Base-by-base conservation (phyloP, 192 early-diverging fungal species). In the Backusella morwellensis region DNA sequence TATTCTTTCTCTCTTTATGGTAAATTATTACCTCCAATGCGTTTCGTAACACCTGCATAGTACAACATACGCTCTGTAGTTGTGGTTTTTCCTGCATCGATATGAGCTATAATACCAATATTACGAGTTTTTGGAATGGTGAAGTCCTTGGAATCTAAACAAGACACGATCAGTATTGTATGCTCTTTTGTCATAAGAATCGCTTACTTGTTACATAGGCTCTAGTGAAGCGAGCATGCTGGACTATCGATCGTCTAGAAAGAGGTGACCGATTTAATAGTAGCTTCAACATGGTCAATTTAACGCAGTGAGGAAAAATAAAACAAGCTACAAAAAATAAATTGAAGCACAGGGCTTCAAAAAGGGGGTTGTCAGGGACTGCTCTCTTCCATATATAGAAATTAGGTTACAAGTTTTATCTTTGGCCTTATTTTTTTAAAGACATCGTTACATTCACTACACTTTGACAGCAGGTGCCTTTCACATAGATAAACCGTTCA, bases 21-120 rank as follows among this genome's bases (percentile, higher is more conserved):
- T 50, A 50, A 21, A 50, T 7, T 19, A 19, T 66, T 82, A 93
- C 95, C 90, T 70, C 97, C 97, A 63, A 97, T 94, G 2, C 86
- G 81, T 68, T 91, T 90, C 1, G 96, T 98, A 63, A 94, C 93
- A 26, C 97, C 96, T 4, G 95, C 93, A 85, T 98, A 98, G 81
- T 93, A 95, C 6, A 99, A 90, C 94, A 99, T 98, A 8, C 97
- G 92, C 78, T 99, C 97, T n/a, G 96, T 97, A 0, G 95, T 97
- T 1, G 97, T 99, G 26, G 97, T 99, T 82, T 95, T 95, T 79
- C 96, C 97, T 1, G 97, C 97, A 81, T 99, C 97, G 74, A 99
- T 97, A 78, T 99, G 97, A 3, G 97, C 97, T 75, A 97, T 95
- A 63, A 97, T 97, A 14, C 96, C 97, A 75, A 98, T 91, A 75